Base-by-base conservation (phyloP, 257 asterid genomes). In the Thymus mandschuricus region DNA sequence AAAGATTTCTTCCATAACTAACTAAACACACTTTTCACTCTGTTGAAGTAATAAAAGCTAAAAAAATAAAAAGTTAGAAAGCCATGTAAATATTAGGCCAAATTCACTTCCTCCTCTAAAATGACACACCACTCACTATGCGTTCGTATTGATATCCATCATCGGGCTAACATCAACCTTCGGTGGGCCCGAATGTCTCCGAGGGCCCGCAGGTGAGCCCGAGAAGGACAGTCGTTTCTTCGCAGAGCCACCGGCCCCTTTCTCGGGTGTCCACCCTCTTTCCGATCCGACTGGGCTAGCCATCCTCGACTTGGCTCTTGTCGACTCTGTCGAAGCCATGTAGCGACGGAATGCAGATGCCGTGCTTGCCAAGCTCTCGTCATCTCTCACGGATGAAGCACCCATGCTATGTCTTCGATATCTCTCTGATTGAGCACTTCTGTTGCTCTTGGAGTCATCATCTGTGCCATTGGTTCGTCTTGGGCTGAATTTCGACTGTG, bases 311-410 rank as follows among this genome's bases (percentile, higher is more conserved):
- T 74, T 88, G 13, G 98, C 95, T 70, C 89, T 78, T 1, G 96
- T 81, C 3, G 98, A 94, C 83, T 70, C 86, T 4, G 97, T 91
- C 28, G 87, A 71, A 3, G 83, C 84, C 97, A 91, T 88, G 83
- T 91, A 94, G 60, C 93, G 76, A 13, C 82, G 90, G 58, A 72
- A 57, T 27, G 76, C 46, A 12, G 69, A 57, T 10, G 92, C 79
- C 1, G 90, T 84, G 81, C 99, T 89, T 0, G 76, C 81, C 1
- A 86, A 81, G 78, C 97, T 94, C 73, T 89, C 97, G 41, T 91
- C 97, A 30, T 94, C 97, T 79, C 94, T 82, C 66, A 82, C 81
- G 0, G 90, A 89, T 21, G 97, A 88, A 29, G 95, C 84, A 0
- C 87, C 88, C 31, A 83, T 61, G 80, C 97, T 89, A 75, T 89